A percentile compares a stretch with the other conserved stretches of the same genome.
Evolutionary conservation across 495 filamentous ascomycete genomes (phyloP).

Genomic region (Trichoderma orchidacearum): DNA sequence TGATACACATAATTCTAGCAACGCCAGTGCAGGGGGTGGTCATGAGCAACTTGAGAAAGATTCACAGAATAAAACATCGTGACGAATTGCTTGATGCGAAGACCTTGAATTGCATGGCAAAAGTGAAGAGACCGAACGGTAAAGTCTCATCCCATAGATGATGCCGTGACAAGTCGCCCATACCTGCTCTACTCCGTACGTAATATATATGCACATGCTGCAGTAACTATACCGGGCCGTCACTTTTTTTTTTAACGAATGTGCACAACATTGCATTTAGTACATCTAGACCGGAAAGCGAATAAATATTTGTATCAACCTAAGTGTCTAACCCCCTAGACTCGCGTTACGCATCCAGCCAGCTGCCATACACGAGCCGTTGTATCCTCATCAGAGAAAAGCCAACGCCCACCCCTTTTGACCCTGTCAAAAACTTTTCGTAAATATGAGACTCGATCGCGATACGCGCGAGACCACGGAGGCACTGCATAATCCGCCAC

Average conservation of each 20-base stretch:
- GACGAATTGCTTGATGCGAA: too few relatives aligned
- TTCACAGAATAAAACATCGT: too few relatives aligned
- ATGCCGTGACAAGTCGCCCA: too few relatives aligned
- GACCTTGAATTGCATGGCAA: too few relatives aligned
- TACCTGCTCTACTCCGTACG: too few relatives aligned
- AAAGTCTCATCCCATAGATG: too few relatives aligned
- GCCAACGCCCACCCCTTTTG: conserved; percentile 30
- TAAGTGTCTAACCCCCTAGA: conserved; percentile 10
- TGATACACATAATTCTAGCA: not conserved
- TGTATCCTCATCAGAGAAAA: conserved; percentile 26
- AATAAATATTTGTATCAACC: conserved; percentile 25
- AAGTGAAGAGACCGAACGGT: too few relatives aligned
- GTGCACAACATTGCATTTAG: not conserved
- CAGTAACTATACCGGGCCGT: too few relatives aligned
- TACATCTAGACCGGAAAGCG: not conserved
- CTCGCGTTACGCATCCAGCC: conserved; percentile 4
- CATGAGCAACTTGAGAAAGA: not conserved
- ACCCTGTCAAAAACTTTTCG: conserved; percentile 35
- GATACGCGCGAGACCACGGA: conserved; percentile 27
- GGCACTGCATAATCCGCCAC: conserved; percentile 20
- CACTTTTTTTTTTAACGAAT: too few relatives aligned
- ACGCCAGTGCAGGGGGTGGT: not conserved
- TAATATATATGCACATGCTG: too few relatives aligned
- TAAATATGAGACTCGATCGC: conserved; percentile 32
- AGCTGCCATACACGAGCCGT: conserved; percentile 12